phyloP scores from a whole-genome alignment of 139 green algal species.

The Chlamydomonas sphaeroides region DNA sequence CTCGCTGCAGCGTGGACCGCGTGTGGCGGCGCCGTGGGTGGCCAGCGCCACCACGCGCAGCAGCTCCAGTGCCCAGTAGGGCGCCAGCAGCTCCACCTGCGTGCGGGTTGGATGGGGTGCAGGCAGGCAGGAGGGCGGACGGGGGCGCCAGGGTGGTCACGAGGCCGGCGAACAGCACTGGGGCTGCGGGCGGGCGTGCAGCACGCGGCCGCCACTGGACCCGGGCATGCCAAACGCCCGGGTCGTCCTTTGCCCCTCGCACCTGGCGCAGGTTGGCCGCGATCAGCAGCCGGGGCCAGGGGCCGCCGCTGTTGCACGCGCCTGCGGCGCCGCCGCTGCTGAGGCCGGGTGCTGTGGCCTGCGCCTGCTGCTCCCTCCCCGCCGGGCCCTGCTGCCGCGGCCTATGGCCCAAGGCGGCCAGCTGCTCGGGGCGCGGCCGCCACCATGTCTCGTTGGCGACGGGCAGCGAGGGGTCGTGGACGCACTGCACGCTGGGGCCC shows the following conservation, averaged over 20 bases:
- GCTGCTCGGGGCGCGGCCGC: too few species aligned
- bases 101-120: background rate
- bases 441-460: slow-evolving; percentile 7
- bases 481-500: slow-evolving; percentile 1
- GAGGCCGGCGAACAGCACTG: too few species aligned
- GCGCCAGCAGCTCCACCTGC: slow-evolving; percentile 22
- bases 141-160: too few species aligned
- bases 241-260: background rate
- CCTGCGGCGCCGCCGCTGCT: background rate
- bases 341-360: background rate
- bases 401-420: too few species aligned
- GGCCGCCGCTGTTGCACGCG: background rate
- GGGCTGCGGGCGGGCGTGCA: too few species aligned
- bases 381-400: too few species aligned
- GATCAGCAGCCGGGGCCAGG: background rate
- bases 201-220: too few species aligned
- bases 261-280: slow-evolving; percentile 9
- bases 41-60: background rate
- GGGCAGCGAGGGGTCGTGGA: slow-evolving; percentile 12
- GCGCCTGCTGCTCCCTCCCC: background rate
- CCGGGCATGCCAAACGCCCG: too few species aligned
- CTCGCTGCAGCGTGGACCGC: too few species aligned
- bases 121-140: too few species aligned
- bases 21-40: background rate
- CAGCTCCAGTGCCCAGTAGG: slow-evolving; percentile 19